Conservation (phyloP, 2,329 filamentous ascomycete species). For the Pseudopyricularia javanii region DNA sequence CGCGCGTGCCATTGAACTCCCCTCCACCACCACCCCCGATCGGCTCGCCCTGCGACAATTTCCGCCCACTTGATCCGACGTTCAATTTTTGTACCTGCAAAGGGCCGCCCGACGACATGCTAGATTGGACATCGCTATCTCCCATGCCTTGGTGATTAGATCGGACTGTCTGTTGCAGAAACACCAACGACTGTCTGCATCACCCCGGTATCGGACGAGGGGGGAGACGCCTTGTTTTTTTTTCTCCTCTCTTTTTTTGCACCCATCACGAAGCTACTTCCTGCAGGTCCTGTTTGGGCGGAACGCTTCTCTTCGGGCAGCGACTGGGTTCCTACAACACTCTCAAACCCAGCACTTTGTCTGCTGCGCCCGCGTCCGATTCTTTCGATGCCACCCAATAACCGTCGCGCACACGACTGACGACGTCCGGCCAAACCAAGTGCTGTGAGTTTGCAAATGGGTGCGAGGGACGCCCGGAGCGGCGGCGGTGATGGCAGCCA, state of each 20-base stretch:
- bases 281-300: neutral
- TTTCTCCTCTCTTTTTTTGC: neutral
- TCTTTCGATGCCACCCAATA: neutral
- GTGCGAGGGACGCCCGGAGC: slow-evolving; percentile 12
- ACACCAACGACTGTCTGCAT: neutral
- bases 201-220: neutral
- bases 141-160: neutral
- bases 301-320: neutral
- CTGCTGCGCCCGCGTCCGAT: neutral
- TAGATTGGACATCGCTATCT: neutral
- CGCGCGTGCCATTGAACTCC: no score
- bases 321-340: neutral
- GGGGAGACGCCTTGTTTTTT: neutral
- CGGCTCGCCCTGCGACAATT: no score
- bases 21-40: no score
- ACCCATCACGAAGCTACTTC: neutral
- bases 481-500: slow-evolving; percentile 2
- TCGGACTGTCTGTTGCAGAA: neutral
- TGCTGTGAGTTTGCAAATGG: slow-evolving; percentile 12
- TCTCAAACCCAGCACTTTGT: neutral
- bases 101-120: neutral
- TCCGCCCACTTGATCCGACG: no score
- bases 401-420: neutral
- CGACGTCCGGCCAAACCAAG: slow-evolving; percentile 7
- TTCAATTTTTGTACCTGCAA: neutral